phyloP scores from a whole-genome alignment of 495 filamentous ascomycete genomes.

The Xylaria cubensis region DNA sequence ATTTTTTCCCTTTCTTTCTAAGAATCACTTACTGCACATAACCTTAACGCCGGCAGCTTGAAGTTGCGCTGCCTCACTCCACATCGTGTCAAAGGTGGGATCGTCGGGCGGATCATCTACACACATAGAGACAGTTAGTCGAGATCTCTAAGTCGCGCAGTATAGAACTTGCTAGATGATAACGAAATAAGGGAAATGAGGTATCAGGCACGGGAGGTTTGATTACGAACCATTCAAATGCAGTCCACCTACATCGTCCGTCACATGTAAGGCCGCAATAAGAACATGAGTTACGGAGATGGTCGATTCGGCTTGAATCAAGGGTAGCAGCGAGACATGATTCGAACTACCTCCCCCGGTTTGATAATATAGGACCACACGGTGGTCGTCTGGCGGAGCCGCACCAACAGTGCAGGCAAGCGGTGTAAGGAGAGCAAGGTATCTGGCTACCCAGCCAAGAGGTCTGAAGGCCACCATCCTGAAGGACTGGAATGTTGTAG shows the following conservation, averaged over 20 bases:
- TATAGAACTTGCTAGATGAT: background rate
- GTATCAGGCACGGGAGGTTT: background rate
- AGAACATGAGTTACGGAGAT: slow-evolving; percentile 71
- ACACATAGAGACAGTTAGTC: background rate
- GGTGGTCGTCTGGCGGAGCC: slow-evolving; percentile 36
- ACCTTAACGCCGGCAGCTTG: slow-evolving; percentile 73
- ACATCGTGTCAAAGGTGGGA: slow-evolving; percentile 64
- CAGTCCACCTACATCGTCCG: slow-evolving; percentile 63
- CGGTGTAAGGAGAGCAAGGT: slow-evolving; percentile 23
- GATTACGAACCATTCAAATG: slow-evolving; percentile 64
- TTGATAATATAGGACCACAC: slow-evolving; percentile 74
- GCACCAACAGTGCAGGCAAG: slow-evolving; percentile 17
- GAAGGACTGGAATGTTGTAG: slow-evolving; percentile 12
- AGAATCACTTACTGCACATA: slow-evolving; percentile 58
- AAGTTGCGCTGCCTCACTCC: slow-evolving; percentile 67
- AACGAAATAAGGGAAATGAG: background rate
- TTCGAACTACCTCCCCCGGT: slow-evolving; percentile 61
- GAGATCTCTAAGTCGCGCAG: background rate
- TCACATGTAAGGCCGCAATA: slow-evolving; percentile 78
- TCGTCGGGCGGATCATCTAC: slow-evolving; percentile 62
- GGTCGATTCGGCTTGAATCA: slow-evolving; percentile 61
- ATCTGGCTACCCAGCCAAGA: slow-evolving; percentile 20
- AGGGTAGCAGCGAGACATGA: slow-evolving; percentile 75
- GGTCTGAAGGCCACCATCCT: slow-evolving; percentile 22
- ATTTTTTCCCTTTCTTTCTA: too few relatives aligned